These are phyloP conservation scores for Physaria fendleri DNA, from an alignment of 345 rosid genomes.

Conservation along the genomic window DNA sequence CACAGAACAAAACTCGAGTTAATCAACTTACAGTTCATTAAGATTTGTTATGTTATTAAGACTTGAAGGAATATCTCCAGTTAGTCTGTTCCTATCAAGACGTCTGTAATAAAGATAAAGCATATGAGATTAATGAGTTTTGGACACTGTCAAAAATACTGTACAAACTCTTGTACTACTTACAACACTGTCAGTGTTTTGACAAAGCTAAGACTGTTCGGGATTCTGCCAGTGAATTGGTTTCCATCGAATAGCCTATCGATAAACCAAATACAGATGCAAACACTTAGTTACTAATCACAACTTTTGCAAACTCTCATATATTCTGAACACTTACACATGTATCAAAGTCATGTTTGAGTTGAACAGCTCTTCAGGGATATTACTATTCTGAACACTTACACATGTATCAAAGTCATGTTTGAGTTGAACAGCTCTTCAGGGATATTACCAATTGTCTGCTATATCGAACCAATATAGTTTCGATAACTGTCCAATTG, in stretches of 20 bases:
- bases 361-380: neutral
- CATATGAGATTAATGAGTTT: too few relatives aligned
- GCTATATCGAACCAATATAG: neutral
- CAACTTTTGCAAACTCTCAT: neutral
- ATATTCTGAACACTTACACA: neutral
- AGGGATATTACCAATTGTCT: too few relatives aligned
- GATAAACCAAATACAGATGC: neutral
- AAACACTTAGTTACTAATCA: neutral
- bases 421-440: neutral
- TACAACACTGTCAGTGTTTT: neutral
- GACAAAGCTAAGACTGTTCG: neutral
- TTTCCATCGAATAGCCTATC: neutral
- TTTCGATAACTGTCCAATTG: neutral
- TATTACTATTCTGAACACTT: neutral
- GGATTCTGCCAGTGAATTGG: neutral
- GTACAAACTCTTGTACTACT: neutral
- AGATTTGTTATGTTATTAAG: slow-evolving; percentile 50
- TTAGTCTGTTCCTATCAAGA: slow-evolving; percentile 55
- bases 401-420: neutral
- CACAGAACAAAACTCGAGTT: neutral
- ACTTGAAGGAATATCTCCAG: slow-evolving; percentile 46
- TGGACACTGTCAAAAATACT: too few relatives aligned
- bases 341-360: neutral
- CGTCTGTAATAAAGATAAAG: slow-evolving; percentile 46
- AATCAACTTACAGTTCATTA: slow-evolving; percentile 55